Evolutionary conservation across 306 rosid genomes (phyloP).

Genomic region (Ochetophila trinervis): DNA sequence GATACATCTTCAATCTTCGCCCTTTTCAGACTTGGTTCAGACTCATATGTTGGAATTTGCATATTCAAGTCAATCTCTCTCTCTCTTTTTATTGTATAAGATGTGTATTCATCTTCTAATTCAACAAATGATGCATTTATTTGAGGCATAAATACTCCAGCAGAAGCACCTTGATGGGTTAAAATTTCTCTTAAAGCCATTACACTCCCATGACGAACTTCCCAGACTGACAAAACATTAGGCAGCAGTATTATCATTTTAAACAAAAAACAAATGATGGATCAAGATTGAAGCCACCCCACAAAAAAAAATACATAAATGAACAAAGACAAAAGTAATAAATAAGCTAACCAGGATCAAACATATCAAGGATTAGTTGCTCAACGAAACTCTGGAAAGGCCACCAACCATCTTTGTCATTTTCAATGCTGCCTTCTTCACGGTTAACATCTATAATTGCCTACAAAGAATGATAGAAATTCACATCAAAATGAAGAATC

Average conservation of each 20-base stretch:
- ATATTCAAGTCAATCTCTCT: conserved; percentile 80
- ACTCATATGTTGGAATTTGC: conserved; percentile 55
- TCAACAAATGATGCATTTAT: conserved; percentile 43
- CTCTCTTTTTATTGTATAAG: conserved; percentile 58
- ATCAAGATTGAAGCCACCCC: background rate
- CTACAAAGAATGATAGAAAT: conserved; percentile 27
- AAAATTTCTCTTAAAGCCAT: conserved; percentile 97
- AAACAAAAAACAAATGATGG: conserved; percentile 7
- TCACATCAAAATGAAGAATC: conserved; percentile 17
- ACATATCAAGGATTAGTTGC: conserved; percentile 88
- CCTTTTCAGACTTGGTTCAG: conserved; percentile 54
- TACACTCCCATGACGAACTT: conserved; percentile 92
- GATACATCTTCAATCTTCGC: conserved; percentile 61
- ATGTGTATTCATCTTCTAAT: conserved; percentile 43
- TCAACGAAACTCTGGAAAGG: conserved; percentile 83
- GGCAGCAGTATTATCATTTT: conserved; percentile 21
- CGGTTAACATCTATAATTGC: conserved; percentile 38
- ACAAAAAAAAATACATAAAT: background rate
- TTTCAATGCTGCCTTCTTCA: conserved; percentile 67
- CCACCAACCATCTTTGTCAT: conserved; percentile 80
- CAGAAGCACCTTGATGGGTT: conserved; percentile 92
- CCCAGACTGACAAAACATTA: conserved; percentile 69
- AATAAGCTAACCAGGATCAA: conserved; percentile 74
- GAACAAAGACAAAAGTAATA: background rate
- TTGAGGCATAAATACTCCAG: conserved; percentile 65